phyloP scores from a whole-genome alignment of 2,329 filamentous ascomycete species.

The Botrytis paeoniae region DNA sequence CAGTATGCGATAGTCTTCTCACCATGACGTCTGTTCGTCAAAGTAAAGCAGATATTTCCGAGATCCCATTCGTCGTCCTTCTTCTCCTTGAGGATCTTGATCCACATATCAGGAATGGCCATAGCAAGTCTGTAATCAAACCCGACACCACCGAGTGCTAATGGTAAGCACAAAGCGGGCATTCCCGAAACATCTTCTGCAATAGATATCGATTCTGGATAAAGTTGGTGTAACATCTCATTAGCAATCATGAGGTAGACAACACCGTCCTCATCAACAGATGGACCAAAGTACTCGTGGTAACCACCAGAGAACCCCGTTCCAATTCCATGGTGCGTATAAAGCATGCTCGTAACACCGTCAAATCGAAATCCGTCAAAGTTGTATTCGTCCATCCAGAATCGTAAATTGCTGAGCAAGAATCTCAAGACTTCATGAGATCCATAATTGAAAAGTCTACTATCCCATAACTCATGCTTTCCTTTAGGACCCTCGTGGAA shows the following conservation, averaged over 20 bases:
- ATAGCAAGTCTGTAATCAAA: constrained; percentile 98
- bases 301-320: constrained; percentile 98
- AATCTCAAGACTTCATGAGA: constrained; percentile 94
- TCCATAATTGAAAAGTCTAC: constrained; percentile 94
- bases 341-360: constrained; percentile 98
- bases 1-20: constrained; percentile 99
- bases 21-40: constrained; percentile 89
- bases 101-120: constrained; percentile 98
- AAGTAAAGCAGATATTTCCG: constrained; percentile 75
- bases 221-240: constrained; percentile 88
- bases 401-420: constrained; percentile 88
- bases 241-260: constrained; percentile 96
- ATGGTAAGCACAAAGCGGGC: constrained; percentile 87
- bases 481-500: constrained; percentile 87
- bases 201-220: constrained; percentile 83
- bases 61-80: constrained; percentile 87
- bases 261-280: constrained; percentile 88
- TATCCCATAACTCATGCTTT: constrained; percentile 92
- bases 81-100: constrained; percentile 95
- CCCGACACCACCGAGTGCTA: constrained; percentile 84
- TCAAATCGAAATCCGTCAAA: constrained; percentile 99
- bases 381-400: constrained; percentile 98
- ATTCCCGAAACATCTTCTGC: constrained; percentile 98
- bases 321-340: constrained; percentile 92
- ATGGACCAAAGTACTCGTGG: constrained; percentile 91